These are phyloP conservation scores for Daldinia sp. DNA, from an alignment of 2,329 filamentous ascomycete species.

Conservation along the genomic window DNA sequence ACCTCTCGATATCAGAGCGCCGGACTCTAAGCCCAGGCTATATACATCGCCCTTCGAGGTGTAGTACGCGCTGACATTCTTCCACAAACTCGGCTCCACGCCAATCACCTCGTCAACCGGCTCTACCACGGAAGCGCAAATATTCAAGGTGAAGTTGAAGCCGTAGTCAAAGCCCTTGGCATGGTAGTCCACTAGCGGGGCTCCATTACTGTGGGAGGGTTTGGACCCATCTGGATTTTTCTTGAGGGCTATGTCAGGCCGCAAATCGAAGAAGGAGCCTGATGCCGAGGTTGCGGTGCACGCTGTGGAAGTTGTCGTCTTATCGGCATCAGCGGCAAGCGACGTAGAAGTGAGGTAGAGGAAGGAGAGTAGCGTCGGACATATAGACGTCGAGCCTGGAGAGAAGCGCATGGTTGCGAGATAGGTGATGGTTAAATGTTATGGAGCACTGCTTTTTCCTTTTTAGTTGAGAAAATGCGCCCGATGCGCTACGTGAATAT, in stretches of 20 bases:
- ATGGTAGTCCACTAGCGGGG: constrained; percentile 65
- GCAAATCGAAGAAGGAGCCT: constrained; percentile 70
- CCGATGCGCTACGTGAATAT: constrained; percentile 30
- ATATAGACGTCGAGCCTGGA: constrained; percentile 42
- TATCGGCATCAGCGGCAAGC: constrained; percentile 53
- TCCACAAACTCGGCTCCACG: constrained; percentile 71
- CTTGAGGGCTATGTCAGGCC: constrained; percentile 64
- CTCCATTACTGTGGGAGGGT: constrained; percentile 55
- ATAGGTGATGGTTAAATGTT: neutral
- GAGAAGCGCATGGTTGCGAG: constrained; percentile 46
- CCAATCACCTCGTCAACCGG: constrained; percentile 72
- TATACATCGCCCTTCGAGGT: constrained; percentile 73
- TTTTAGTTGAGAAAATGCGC: constrained; percentile 29
- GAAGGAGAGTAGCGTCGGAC: constrained; percentile 52
- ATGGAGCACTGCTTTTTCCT: constrained; percentile 2
- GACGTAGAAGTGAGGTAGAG: constrained; percentile 51
- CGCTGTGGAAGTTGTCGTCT: constrained; percentile 59
- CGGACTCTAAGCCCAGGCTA: constrained; percentile 78
- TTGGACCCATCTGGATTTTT: constrained; percentile 58
- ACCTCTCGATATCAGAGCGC: constrained; percentile 69
- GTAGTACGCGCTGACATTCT: constrained; percentile 85
- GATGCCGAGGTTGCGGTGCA: constrained; percentile 69
- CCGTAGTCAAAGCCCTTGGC: constrained; percentile 81
- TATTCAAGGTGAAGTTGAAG: constrained; percentile 85
- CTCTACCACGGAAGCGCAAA: constrained; percentile 81